Base-by-base conservation (phyloP, 208 protist species). In the Lotmaria passim region DNA sequence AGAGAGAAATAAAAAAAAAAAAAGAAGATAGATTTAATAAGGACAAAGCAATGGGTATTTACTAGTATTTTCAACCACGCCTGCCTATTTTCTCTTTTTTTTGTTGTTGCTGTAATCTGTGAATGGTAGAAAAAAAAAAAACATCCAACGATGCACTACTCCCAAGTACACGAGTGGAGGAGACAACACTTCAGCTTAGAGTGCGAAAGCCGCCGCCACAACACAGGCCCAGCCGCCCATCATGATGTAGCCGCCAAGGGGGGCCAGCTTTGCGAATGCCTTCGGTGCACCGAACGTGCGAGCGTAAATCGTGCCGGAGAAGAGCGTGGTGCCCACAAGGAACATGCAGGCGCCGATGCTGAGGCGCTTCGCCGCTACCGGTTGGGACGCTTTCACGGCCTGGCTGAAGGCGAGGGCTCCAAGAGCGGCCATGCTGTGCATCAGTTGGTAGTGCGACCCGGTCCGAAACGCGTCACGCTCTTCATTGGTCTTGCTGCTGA, bases 391-490 rank as follows among this genome's bases (percentile, higher is more conserved):
- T 11, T 57, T 61, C 10, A 70, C 58, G 23, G 43, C 34, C 26
- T 58, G 57, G 15, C 52, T 59, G 15, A 77, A 47, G 2, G 52
- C 53, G 15, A 76, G 39, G 6, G 80, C 69, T n/a, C 44, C 61
- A 34, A 82, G 55, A 38, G 68, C 82, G 21, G 78, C 60, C 26
- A 84, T 77, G 71, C 74, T 87, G 82, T 87, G 78, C 53, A 87
- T 57, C 31, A 85, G 62, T 60, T 85, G 80, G 55, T 85, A 85
- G 52, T 82, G 51, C 31, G 75, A 48, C 30, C 60, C 78, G 8
- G 64, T 69, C 3, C 61, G 12, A 41, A 83, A 87, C 36, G 75
- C n/a, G 59, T 73, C 62, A 36, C 69, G 73, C 38, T 79, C 63
- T 19, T 60, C 68, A 24, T 66, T 14, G 5, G 73, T 66, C 52